Evolutionary conservation across 2,329 filamentous ascomycete genomes (phyloP), one percentile per base, ranked within the genome.

Genomic region (Monilinia fructigena): DNA sequence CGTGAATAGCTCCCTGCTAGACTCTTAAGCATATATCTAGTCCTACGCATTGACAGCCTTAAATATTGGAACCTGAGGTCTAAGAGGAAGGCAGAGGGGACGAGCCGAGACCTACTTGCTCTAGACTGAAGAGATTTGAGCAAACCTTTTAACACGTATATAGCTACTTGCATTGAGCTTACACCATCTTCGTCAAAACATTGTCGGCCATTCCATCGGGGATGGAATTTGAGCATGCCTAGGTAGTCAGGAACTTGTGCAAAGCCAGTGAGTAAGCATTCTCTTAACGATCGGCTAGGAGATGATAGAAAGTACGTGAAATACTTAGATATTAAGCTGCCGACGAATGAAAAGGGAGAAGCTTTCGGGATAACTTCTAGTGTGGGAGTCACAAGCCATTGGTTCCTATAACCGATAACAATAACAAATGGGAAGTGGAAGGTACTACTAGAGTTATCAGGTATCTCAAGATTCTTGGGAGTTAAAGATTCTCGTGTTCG

Each of bases 401-500:
- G 11, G 42, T 23, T 59, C 16, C 12, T 38, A 18, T 31, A 35
- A 3, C 12, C n/a, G 56, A 59, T 59, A 18, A 7, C 6, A 31
- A n/a, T 10, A 20, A 23, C 23, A 28, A 47, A 12, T 47, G 20
- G 10, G 23, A 31, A 45, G 20, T 47, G 20, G 10, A 35, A 31
- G 7, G 38, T 28, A 11, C 14, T 42, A 42, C 14, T 42, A 42
- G 16, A 18, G 4, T 47, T 47, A 47, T 47, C 42, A 7, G 42
- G 18, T 20, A 20, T 47, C 40, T 38, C 12, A 7, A 26, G 23
- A 47, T 31, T 18, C 56, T 35, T 59, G 42, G 28, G 26, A 48
- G 56, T 59, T 4, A 31, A 31, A 31, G 31, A 31, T 31, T 55
- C 48, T 63, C 61, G 61, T 60, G 58, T 60, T 60, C 8, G 58